A percentile compares a stretch with the other conserved stretches of the same genome.
These are phyloP conservation scores for Talaromyces sp. DNA, from an alignment of 2,329 filamentous ascomycete genomes.

Conservation along the genomic window DNA sequence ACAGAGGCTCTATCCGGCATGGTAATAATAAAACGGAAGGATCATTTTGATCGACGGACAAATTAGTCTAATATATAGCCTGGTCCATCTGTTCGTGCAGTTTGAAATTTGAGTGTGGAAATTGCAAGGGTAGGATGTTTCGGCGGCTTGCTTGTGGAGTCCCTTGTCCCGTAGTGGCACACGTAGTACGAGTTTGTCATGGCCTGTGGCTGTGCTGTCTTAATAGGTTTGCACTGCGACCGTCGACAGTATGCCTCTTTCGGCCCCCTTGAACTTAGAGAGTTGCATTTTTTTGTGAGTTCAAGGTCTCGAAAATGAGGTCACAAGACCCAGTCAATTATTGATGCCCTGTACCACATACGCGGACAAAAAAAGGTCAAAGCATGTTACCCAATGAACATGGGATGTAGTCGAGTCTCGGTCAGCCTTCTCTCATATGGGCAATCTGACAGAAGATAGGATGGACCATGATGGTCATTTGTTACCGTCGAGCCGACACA, in stretches of 20 bases:
- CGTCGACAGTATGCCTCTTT: not conserved
- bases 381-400: not conserved
- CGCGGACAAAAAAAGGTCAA: no score
- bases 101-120: not conserved
- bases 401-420: not conserved
- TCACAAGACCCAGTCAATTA: not conserved
- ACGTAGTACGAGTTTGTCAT: not conserved
- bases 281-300: not conserved
- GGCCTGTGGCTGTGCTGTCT: not conserved
- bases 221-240: not conserved
- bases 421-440: not conserved
- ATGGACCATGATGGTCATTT: not conserved
- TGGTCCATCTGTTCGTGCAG: conserved; percentile 2
- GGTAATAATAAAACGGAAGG: not conserved
- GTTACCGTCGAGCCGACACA: not conserved
- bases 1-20: not conserved
- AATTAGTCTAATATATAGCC: not conserved
- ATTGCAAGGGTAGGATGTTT: not conserved
- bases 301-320: not conserved
- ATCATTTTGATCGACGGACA: conserved; percentile 2
- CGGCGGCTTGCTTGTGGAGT: not conserved
- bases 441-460: not conserved
- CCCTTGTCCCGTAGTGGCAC: not conserved
- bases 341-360: conserved; percentile 5
- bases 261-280: no score